Percentiles rank a stretch among this genome's conserved stretches.
Evolutionary conservation across 2,329 filamentous ascomycete species (phyloP).

Genomic region (Cordyceps fumosorosea): DNA sequence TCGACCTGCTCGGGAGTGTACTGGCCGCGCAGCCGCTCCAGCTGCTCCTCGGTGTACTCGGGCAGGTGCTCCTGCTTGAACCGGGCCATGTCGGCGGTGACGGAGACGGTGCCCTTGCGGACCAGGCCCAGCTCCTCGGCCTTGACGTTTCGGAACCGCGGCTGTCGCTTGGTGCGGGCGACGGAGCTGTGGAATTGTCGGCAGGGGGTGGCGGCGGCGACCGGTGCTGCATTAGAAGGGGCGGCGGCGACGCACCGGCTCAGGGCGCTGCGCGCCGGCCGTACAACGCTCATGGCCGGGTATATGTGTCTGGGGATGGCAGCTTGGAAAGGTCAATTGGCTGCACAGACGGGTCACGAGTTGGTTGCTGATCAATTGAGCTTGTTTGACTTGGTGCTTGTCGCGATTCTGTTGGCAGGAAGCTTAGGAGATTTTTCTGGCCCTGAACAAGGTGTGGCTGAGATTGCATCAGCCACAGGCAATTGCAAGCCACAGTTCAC

Average conservation of each 20-base stretch:
- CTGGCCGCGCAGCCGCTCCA: slow-evolving; percentile 51
- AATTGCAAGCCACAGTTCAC: not conserved
- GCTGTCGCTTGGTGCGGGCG: slow-evolving; percentile 38
- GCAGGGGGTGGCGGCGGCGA: slow-evolving; percentile 22
- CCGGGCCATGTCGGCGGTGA: slow-evolving; percentile 31
- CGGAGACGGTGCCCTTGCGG: slow-evolving; percentile 17
- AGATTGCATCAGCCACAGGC: slow-evolving; percentile 2
- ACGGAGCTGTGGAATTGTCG: slow-evolving; percentile 47
- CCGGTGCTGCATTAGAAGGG: slow-evolving; percentile 21
- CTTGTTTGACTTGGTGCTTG: not conserved
- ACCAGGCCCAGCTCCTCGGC: slow-evolving; percentile 46
- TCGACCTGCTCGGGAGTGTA: slow-evolving; percentile 79
- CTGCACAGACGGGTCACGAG: not conserved
- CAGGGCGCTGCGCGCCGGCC: slow-evolving; percentile 47
- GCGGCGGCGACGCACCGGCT: slow-evolving; percentile 43
- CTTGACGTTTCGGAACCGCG: slow-evolving; percentile 47
- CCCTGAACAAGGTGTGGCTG: slow-evolving; percentile 5
- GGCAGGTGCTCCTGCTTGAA: slow-evolving; percentile 46
- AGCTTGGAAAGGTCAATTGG: slow-evolving; percentile 1
- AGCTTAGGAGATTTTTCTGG: slow-evolving; percentile 12
- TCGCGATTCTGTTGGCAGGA: slow-evolving; percentile 4
- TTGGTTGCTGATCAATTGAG: slow-evolving; percentile 3
- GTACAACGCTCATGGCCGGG: slow-evolving; percentile 48
- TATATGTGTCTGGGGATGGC: not conserved
- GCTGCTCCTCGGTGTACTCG: slow-evolving; percentile 62